Base-by-base conservation (phyloP, 164 flowering plant species). In the Liquidambar formosana region DNA sequence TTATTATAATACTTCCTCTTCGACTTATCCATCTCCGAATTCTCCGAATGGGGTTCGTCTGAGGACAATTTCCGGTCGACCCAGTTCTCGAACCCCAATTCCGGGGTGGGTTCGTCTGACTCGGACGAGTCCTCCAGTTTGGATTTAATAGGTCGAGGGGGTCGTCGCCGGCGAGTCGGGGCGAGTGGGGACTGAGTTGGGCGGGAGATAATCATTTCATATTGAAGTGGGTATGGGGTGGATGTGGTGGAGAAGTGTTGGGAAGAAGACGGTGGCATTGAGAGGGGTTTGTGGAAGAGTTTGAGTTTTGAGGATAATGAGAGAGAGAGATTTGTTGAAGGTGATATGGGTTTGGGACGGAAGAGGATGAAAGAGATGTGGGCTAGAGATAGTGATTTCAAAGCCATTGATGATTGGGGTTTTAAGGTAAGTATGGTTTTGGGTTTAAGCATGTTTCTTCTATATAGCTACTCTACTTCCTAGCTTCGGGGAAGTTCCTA, bases 181-280 rank as follows among this genome's bases (percentile, higher is more conserved):
- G 71, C 56, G 63, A 33, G 74, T 3, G 76, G 62, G 48, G 81
- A 63, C 41, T 57, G 78, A 28, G 77, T 60, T 1, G 98, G 96
- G 74, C 83, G 91, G 69, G 81, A 83, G 71, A 84, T 46, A 38
- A 93, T 91, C 85, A 95, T 81, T 26, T 93, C 99, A 76, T 95
- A 95, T 62, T 95, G 94, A 21, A 90, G 93, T 19, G 97, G 99
- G 82, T 78, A 91, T 4, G 78, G 95, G 18, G 99, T 88, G 18
- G 84, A 56, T 10, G 89, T 79, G 62, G 79, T 78, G 77, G 88
- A 83, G 74, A 66, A 75, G 45, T 19, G 56, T 9, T 23, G 48
- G 13, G 26, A 65, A 14, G 53, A 64, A 44, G 26, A 68, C 9
- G 51, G 51, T 43, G 62, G 14, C 15, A 14, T 25, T 15, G 69